Evolutionary conservation across 805 yeast genomes (phyloP).

Genomic region (Kluyveromyces starmeri): DNA sequence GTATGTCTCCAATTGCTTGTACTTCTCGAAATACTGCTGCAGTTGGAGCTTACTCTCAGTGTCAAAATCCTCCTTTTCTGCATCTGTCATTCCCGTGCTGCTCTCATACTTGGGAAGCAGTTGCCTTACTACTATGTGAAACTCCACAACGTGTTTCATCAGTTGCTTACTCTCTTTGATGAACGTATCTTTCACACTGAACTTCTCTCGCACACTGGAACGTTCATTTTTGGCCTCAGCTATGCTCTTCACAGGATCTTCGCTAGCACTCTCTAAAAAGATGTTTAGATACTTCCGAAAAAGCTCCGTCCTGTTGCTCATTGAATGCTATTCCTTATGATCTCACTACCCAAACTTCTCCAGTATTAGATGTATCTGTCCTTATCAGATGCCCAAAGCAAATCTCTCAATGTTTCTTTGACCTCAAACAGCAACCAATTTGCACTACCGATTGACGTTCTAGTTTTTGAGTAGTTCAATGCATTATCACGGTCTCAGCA

Average conservation of each 20-base stretch:
- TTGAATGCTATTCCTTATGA: too few species aligned
- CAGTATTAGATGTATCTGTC: too few species aligned
- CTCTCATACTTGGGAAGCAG: constrained; percentile 24
- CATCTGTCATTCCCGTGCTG: constrained; percentile 23
- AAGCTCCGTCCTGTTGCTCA: constrained; percentile 25
- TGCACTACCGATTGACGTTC: too few species aligned
- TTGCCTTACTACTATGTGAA: constrained; percentile 19
- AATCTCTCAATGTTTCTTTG: too few species aligned
- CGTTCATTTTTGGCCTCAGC: constrained; percentile 1
- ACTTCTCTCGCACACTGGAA: constrained; percentile 4
- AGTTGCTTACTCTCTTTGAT: constrained; percentile 24
- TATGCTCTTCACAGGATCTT: background rate
- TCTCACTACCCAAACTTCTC: too few species aligned
- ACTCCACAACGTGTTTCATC: constrained; percentile 23
- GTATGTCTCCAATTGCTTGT: constrained; percentile 41
- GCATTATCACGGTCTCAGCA: too few species aligned
- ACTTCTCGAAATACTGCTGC: constrained; percentile 43
- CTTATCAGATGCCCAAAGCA: too few species aligned
- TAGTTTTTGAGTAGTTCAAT: too few species aligned
- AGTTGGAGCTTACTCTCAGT: constrained; percentile 44
- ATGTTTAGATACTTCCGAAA: constrained; percentile 23
- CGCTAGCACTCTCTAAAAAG: constrained; percentile 14
- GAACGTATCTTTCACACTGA: constrained; percentile 22
- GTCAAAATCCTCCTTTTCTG: constrained; percentile 48
- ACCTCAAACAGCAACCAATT: too few species aligned